These are phyloP conservation scores for Solanum hybrid DNA, from an alignment of 305 asterid species.

Conservation along the genomic window DNA sequence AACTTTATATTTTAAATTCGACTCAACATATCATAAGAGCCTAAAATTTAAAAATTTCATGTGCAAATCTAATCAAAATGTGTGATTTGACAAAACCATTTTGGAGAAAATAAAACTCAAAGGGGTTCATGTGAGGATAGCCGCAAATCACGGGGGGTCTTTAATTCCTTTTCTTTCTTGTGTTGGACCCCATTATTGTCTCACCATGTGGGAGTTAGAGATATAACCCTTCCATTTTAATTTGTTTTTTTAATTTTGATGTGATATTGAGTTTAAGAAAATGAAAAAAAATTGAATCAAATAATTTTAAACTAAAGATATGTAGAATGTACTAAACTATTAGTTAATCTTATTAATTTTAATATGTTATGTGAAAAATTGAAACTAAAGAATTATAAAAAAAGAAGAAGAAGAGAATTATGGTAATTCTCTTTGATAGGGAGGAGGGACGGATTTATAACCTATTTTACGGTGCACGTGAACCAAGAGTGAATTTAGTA, in stretches of 20 bases:
- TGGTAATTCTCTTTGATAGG: not conserved
- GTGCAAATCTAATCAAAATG: not conserved
- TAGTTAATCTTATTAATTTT: accelerated
- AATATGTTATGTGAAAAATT: not conserved
- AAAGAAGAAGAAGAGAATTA: too few relatives aligned
- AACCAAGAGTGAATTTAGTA: not conserved
- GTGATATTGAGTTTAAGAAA: not conserved
- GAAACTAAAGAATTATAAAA: not conserved
- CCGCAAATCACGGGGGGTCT: constrained; percentile 43
- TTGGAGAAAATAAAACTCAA: constrained; percentile 1
- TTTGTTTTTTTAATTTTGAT: not conserved
- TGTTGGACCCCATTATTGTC: constrained; percentile 14
- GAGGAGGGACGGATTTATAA: not conserved
- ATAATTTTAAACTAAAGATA: not conserved
- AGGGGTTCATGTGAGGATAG: constrained; percentile 6
- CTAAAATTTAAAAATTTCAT: not conserved
- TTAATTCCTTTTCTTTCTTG: not conserved
- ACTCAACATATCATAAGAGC: not conserved
- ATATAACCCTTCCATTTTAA: not conserved
- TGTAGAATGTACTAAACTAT: not conserved
- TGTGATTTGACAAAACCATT: not conserved
- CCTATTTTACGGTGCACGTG: not conserved
- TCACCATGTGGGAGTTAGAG: not conserved
- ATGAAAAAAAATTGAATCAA: not conserved
- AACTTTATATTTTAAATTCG: not conserved